phyloP scores from a whole-genome alignment of 495 filamentous ascomycete species.

The Neohortaea acidophila region DNA sequence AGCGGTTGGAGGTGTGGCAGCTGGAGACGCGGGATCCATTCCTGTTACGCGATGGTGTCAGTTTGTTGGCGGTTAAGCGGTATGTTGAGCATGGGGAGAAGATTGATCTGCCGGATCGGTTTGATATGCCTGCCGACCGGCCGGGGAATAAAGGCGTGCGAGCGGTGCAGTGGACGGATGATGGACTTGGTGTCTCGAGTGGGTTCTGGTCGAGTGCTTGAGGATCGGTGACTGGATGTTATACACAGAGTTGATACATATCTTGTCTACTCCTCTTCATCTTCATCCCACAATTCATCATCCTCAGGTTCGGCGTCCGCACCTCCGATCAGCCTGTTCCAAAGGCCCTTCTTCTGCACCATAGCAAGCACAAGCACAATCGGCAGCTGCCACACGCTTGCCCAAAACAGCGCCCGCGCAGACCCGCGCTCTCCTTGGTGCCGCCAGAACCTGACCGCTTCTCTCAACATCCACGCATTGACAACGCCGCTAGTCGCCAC shows the following conservation, averaged over 20 bases:
- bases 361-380: conserved; percentile 83
- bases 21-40: neutral
- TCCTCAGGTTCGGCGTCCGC: conserved; percentile 39
- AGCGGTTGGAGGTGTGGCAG: conserved; percentile 6
- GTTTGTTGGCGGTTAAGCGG: too few species aligned
- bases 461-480: conserved; percentile 71
- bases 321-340: conserved; percentile 66
- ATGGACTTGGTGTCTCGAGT: too few species aligned
- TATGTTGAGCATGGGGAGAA: too few species aligned
- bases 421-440: conserved; percentile 62
- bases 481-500: conserved; percentile 63
- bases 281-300: conserved; percentile 29
- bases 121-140: conserved; percentile 27
- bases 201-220: too few species aligned
- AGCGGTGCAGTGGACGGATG: too few species aligned
- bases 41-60: too few species aligned
- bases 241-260: too few species aligned
- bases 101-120: conserved; percentile 28
- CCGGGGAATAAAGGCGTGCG: conserved; percentile 9
- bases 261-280: too few species aligned
- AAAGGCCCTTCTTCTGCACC: conserved; percentile 86
- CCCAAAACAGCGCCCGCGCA: conserved; percentile 85
- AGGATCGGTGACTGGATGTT: too few species aligned
- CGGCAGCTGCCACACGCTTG: conserved; percentile 91
- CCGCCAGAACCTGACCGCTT: conserved; percentile 72